phyloP scores from a whole-genome alignment of 768 basidiomycete species.

The Lanmaoa pseudosensibilis region DNA sequence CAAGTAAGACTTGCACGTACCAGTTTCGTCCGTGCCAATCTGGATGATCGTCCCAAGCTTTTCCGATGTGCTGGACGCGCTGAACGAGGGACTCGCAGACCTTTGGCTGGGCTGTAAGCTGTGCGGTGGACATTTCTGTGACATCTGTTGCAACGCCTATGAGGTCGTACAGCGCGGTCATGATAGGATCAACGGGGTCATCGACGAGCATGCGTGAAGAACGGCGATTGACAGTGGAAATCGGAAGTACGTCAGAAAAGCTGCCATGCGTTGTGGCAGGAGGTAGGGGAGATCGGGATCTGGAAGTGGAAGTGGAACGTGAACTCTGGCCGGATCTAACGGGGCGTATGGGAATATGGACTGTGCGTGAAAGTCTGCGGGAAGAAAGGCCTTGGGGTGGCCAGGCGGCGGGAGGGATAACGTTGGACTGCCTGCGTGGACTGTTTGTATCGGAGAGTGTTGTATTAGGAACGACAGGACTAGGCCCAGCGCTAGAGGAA shows the following conservation, averaged over 20 bases:
- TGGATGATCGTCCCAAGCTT: slow-evolving; percentile 95
- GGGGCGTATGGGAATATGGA: slow-evolving; percentile 70
- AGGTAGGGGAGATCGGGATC: slow-evolving; percentile 91
- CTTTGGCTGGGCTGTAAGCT: slow-evolving; percentile 85
- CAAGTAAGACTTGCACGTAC: slow-evolving; percentile 96
- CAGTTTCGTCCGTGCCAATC: slow-evolving; percentile 98
- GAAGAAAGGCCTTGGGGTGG: slow-evolving; percentile 56
- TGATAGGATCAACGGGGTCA: slow-evolving; percentile 85
- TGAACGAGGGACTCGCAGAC: slow-evolving; percentile 84
- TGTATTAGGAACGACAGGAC: slow-evolving; percentile 59
- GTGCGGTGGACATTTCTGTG: slow-evolving; percentile 81
- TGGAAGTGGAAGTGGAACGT: slow-evolving; percentile 90
- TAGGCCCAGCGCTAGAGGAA: slow-evolving; percentile 57
- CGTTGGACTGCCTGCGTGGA: slow-evolving; percentile 61
- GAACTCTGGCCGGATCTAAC: slow-evolving; percentile 80
- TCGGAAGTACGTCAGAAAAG: slow-evolving; percentile 55
- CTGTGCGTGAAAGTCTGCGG: slow-evolving; percentile 81
- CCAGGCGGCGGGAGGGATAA: slow-evolving; percentile 54
- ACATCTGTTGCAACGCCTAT: slow-evolving; percentile 94
- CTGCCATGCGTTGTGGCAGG: slow-evolving; percentile 61
- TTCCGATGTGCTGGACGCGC: slow-evolving; percentile 87
- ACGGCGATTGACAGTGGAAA: slow-evolving; percentile 59
- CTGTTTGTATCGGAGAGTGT: slow-evolving; percentile 63
- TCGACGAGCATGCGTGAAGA: slow-evolving; percentile 83
- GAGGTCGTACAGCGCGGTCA: slow-evolving; percentile 86